Conservation (phyloP, 2,329 filamentous ascomycete species). For the Seiridium unicorne region DNA sequence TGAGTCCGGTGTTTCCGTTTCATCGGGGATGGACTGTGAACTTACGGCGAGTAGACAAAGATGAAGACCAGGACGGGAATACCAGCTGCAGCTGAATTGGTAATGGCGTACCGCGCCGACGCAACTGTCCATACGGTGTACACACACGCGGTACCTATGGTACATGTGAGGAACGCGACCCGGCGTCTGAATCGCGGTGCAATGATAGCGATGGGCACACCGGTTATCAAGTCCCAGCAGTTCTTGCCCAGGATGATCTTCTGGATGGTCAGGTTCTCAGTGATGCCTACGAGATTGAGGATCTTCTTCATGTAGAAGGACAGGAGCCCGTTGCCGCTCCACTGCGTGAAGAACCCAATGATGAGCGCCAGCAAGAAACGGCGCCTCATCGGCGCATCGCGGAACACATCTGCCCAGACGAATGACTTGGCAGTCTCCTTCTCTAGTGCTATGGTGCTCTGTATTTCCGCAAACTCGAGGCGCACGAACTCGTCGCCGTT, state of each 20-base stretch:
- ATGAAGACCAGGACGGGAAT: conserved; percentile 40
- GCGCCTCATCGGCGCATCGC: conserved; percentile 31
- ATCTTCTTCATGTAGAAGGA: conserved; percentile 40
- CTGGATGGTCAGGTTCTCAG: conserved; percentile 32
- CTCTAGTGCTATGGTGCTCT: conserved; percentile 47
- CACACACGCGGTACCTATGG: conserved; percentile 31
- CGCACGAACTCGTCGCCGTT: conserved; percentile 50
- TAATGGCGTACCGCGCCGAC: conserved; percentile 34
- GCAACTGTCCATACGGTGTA: conserved; percentile 38
- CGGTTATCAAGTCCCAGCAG: conserved; percentile 35
- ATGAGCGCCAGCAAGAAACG: conserved; percentile 31
- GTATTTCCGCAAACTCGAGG: conserved; percentile 55
- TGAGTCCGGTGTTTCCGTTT: conserved; percentile 5
- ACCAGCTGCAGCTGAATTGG: conserved; percentile 28
- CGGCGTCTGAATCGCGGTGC: conserved; percentile 32
- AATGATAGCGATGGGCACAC: conserved; percentile 32
- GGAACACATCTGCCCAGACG: conserved; percentile 30
- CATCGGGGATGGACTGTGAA: not conserved
- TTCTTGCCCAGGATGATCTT: conserved; percentile 36
- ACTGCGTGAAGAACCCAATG: conserved; percentile 38
- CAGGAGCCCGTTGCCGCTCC: conserved; percentile 37
- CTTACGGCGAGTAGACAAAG: conserved; percentile 37
- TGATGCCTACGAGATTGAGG: conserved; percentile 36
- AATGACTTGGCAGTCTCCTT: conserved; percentile 43
- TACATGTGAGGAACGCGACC: conserved; percentile 35